Conservation (phyloP, 2,329 filamentous ascomycete genomes). For the Fusarium subtropicale region DNA sequence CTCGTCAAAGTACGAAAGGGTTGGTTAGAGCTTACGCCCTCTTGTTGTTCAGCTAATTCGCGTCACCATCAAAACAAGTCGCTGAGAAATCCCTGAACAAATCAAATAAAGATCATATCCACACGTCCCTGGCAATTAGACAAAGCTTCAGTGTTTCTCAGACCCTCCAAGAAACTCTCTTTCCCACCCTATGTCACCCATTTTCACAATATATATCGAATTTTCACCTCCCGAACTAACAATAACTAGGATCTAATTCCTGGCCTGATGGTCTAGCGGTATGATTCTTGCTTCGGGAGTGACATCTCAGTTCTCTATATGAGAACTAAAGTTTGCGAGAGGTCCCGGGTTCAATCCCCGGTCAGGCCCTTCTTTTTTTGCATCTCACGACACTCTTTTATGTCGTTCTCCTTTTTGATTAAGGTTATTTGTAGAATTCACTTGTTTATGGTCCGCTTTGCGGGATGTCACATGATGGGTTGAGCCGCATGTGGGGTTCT, state of each 20-base stretch:
- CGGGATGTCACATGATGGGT: not conserved
- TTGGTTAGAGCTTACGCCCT: not conserved
- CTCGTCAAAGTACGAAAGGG: no score
- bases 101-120: accelerated
- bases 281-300: slow-evolving; percentile 39
- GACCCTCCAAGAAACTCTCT: not conserved
- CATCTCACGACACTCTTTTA: no score
- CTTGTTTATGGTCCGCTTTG: not conserved
- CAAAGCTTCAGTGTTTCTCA: not conserved
- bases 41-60: not conserved
- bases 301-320: slow-evolving; percentile 23
- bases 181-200: no score
- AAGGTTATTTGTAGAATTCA: not conserved
- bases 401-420: not conserved
- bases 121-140: no score
- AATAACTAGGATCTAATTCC: slow-evolving; percentile 31
- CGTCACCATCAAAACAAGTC: not conserved
- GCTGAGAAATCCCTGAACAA: no score
- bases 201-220: accelerated
- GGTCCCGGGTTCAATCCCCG: slow-evolving; percentile 61
- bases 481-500: not conserved
- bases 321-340: slow-evolving; percentile 52
- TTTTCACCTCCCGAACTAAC: accelerated
- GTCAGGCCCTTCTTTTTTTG: slow-evolving; percentile 52
- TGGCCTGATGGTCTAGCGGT: slow-evolving; percentile 36